These are phyloP conservation scores for Remersonia thermophila DNA, from an alignment of 2,329 filamentous ascomycete species.

Conservation along the genomic window DNA sequence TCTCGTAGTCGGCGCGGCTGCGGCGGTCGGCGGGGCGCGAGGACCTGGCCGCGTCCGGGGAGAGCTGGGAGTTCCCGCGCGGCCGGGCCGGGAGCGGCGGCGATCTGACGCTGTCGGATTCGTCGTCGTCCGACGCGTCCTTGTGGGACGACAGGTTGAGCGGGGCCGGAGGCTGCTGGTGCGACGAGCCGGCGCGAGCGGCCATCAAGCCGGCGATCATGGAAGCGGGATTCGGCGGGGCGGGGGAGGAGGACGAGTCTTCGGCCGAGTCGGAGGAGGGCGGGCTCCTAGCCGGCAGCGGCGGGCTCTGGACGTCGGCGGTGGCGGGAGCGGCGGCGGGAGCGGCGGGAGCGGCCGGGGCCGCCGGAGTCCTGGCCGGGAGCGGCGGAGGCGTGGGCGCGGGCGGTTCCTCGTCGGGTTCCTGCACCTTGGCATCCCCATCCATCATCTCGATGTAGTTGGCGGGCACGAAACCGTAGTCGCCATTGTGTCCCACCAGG, in stretches of 20 bases:
- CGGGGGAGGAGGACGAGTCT: conserved; percentile 13
- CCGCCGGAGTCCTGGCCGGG: conserved; percentile 28
- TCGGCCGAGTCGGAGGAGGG: conserved; percentile 22
- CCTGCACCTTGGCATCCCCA: conserved; percentile 22
- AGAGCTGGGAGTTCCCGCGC: conserved; percentile 37
- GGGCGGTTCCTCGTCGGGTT: conserved; percentile 23
- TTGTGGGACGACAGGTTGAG: conserved; percentile 32
- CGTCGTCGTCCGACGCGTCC: conserved; percentile 49
- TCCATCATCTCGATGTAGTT: conserved; percentile 80
- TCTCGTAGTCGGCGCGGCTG: conserved; percentile 25
- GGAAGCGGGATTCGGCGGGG: conserved; percentile 36
- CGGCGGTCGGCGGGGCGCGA: conserved; percentile 17
- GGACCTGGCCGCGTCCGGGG: conserved; percentile 18
- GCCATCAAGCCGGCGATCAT: conserved; percentile 46
- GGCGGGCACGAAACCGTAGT: conserved; percentile 87
- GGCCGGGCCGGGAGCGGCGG: conserved; percentile 53
- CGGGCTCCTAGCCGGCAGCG: conserved; percentile 25
- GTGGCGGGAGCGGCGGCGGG: conserved; percentile 33
- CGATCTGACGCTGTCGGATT: conserved; percentile 50
- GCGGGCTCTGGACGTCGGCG: conserved; percentile 25
- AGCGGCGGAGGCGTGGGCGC: conserved; percentile 28
- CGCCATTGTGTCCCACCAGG: conserved; percentile 68
- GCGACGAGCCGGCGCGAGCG: conserved; percentile 28
- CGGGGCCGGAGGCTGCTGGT: conserved; percentile 37
- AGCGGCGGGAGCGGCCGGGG: conserved; percentile 18